Evolutionary conservation across 192 early-diverging fungal genomes (phyloP).

Genomic region (Lobosporangium transversale): DNA sequence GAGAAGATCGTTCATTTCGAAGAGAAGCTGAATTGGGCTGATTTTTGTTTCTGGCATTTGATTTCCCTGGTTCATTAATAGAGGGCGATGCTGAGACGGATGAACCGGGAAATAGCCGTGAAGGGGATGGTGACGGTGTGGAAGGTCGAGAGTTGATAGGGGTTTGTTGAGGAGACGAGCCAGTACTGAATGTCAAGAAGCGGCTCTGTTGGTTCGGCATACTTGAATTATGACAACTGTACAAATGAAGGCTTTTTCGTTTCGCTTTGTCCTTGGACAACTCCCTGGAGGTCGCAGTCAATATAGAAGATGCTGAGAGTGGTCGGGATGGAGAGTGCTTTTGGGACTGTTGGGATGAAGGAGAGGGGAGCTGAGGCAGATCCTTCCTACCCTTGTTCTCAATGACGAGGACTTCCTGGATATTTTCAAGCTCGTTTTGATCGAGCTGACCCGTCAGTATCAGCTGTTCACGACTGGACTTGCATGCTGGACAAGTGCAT

Average conservation of each 20-base stretch:
- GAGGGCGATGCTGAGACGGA: background rate
- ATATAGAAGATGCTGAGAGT: constrained; percentile 13
- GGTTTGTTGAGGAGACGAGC: constrained; percentile 28
- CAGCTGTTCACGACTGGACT: constrained; percentile 38
- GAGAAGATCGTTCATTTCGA: constrained; percentile 12
- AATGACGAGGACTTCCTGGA: constrained; percentile 44
- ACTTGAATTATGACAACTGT: constrained; percentile 30
- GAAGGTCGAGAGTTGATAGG: constrained; percentile 39
- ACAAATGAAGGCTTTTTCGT: constrained; percentile 34
- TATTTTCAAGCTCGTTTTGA: constrained; percentile 23
- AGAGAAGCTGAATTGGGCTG: background rate
- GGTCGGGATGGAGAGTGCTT: constrained; percentile 8
- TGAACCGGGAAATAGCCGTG: constrained; percentile 14
- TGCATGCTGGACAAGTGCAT: constrained; percentile 50
- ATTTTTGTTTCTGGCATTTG: constrained; percentile 13
- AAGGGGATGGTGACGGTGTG: constrained; percentile 29
- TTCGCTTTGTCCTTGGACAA: constrained; percentile 10
- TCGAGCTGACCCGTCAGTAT: constrained; percentile 36
- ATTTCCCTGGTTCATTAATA: background rate
- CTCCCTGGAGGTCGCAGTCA: background rate
- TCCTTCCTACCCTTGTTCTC: constrained; percentile 49
- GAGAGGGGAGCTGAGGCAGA: constrained; percentile 23
- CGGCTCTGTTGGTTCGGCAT: constrained; percentile 30
- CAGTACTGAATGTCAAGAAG: constrained; percentile 18
- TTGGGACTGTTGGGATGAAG: constrained; percentile 7